phyloP scores from a whole-genome alignment of 108 stramenopile genomes.

The Conticribra weissflogii region DNA sequence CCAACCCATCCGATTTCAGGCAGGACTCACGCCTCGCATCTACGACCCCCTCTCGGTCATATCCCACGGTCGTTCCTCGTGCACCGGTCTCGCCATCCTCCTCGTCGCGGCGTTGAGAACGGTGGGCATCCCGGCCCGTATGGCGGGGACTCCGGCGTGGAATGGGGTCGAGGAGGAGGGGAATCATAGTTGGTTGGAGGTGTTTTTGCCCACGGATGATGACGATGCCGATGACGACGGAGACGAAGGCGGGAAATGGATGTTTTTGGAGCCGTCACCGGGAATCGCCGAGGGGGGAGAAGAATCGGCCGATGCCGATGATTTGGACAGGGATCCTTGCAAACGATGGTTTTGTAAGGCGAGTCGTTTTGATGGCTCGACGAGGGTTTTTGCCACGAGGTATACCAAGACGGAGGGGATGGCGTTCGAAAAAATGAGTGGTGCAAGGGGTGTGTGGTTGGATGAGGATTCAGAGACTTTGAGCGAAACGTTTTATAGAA shows the following conservation, averaged over 20 bases:
- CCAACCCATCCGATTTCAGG: constrained; percentile 63
- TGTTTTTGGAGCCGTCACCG: constrained; percentile 82
- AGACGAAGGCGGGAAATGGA: constrained; percentile 63
- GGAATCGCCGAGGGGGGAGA: constrained; percentile 49
- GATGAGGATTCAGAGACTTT: not conserved
- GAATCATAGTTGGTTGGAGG: constrained; percentile 95
- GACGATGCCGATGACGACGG: too few species aligned
- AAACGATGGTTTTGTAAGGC: constrained; percentile 87
- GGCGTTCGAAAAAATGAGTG: too few species aligned
- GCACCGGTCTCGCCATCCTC: constrained; percentile 82
- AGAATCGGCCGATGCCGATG: constrained; percentile 56
- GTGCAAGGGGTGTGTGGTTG: too few species aligned
- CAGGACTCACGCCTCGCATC: constrained; percentile 81
- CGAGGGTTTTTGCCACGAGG: constrained; percentile 73
- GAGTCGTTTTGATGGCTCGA: constrained; percentile 57
- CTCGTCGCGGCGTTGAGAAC: constrained; percentile 71
- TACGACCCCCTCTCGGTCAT: constrained; percentile 89
- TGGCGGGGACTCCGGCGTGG: constrained; percentile 91
- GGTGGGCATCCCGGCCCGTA: constrained; percentile 77
- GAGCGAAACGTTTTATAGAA: too few species aligned
- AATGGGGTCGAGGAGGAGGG: constrained; percentile 67
- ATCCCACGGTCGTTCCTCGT: constrained; percentile 81
- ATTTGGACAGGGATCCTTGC: constrained; percentile 75
- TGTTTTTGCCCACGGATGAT: constrained; percentile 50
- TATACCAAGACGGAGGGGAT: constrained; percentile 17